Conservation (phyloP, 2,329 filamentous ascomycete species). For the Epichloe aotearoae region DNA sequence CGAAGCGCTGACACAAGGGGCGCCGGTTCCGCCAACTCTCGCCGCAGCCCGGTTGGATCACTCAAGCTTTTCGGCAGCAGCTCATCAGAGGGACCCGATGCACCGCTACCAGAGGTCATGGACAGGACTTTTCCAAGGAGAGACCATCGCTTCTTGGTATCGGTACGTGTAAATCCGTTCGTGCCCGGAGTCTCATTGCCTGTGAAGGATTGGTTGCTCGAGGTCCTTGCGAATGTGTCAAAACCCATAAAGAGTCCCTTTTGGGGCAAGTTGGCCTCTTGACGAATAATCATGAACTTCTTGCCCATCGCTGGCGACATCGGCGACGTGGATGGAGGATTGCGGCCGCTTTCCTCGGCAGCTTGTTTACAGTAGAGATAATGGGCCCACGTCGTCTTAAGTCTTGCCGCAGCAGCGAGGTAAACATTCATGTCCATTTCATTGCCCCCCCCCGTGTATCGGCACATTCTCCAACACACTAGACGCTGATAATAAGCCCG, state of each 20-base stretch:
- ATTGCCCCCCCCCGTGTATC: constrained; percentile 53
- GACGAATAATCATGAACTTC: constrained; percentile 77
- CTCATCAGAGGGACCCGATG: not conserved
- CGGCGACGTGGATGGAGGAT: constrained; percentile 63
- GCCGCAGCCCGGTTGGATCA: not conserved
- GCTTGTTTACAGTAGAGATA: constrained; percentile 62
- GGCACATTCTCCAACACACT: constrained; percentile 76
- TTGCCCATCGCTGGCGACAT: constrained; percentile 75
- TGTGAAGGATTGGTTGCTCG: constrained; percentile 10
- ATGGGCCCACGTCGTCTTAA: constrained; percentile 64
- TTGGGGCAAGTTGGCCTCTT: constrained; percentile 44
- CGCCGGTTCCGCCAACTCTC: not conserved
- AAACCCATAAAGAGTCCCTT: constrained; percentile 36
- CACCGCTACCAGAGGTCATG: constrained; percentile 14
- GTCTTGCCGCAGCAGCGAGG: constrained; percentile 48
- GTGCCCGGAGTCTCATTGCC: constrained; percentile 15
- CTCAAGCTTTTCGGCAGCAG: not conserved
- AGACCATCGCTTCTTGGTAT: constrained; percentile 48
- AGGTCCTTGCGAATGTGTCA: constrained; percentile 28
- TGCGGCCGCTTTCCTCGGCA: constrained; percentile 40
- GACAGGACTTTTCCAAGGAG: constrained; percentile 50
- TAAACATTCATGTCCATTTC: constrained; percentile 60
- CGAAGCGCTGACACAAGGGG: constrained; percentile 4
- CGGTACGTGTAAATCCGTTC: constrained; percentile 16
- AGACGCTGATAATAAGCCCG: constrained; percentile 85